These are phyloP conservation scores for Barbatosphaeria neglecta DNA, from an alignment of 495 filamentous ascomycete species.

Conservation along the genomic window DNA sequence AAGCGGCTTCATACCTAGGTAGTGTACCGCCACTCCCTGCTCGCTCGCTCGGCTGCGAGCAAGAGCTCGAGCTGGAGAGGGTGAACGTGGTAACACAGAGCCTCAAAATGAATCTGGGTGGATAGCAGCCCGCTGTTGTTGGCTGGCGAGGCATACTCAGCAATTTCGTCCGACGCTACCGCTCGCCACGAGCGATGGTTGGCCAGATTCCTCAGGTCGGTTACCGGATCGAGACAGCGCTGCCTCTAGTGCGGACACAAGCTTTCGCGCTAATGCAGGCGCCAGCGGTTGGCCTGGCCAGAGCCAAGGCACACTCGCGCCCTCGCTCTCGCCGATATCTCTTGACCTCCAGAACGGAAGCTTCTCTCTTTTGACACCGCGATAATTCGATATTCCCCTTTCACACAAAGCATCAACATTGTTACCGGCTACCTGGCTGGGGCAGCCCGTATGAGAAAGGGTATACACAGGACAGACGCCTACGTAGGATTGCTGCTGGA, in stretches of 20 bases:
- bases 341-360: no score
- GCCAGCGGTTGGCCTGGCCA: neutral
- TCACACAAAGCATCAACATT: no score
- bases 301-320: neutral
- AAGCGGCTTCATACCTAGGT: no score
- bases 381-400: no score
- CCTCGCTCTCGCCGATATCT: no score
- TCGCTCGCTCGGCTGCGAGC: no score
- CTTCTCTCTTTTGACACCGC: no score
- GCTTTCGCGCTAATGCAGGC: neutral
- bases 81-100: neutral
- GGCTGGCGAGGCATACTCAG: neutral
- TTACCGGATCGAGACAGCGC: neutral
- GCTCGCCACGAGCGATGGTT: neutral
- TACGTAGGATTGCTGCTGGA: no score
- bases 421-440: no score
- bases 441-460: no score
- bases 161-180: neutral
- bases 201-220: neutral
- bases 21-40: no score
- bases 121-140: neutral
- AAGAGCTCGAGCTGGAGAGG: neutral
- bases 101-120: neutral
- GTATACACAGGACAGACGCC: no score
- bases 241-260: neutral